phyloP scores from a whole-genome alignment of 345 rosid species.

The Barbarea vulgaris region DNA sequence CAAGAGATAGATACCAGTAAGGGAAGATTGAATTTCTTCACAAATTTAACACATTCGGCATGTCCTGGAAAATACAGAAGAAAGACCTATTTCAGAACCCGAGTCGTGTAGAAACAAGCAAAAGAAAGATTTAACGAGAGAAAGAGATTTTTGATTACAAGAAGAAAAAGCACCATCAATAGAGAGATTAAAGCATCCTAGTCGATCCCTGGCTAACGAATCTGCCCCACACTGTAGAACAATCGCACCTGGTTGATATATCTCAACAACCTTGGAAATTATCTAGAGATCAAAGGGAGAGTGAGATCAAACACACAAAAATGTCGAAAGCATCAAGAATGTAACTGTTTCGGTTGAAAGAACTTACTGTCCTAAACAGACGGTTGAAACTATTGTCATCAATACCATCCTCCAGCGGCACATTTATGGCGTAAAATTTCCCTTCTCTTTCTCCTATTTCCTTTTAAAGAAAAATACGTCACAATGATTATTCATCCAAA shows the following conservation, averaged over 20 bases:
- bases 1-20: constrained; percentile 66
- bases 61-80: constrained; percentile 60
- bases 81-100: not conserved
- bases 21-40: constrained; percentile 92
- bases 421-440: constrained; percentile 92
- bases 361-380: constrained; percentile 86
- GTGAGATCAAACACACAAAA: not conserved
- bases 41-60: constrained; percentile 92
- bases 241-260: constrained; percentile 85
- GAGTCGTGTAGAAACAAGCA: constrained; percentile 7
- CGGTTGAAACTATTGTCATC: constrained; percentile 93
- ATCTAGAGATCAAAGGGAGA: constrained; percentile 49
- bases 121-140: constrained; percentile 5
- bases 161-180: constrained; percentile 82
- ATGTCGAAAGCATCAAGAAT: not conserved
- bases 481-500: constrained; percentile 17
- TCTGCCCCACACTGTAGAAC: constrained; percentile 99
- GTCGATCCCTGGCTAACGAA: constrained; percentile 96
- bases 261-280: constrained; percentile 87
- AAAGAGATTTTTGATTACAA: constrained; percentile 48
- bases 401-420: constrained; percentile 96
- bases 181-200: constrained; percentile 97
- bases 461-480: constrained; percentile 44
- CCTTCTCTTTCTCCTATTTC: constrained; percentile 98
- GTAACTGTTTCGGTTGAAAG: constrained; percentile 20